A percentile compares a stretch with the other conserved stretches of the same genome.
phyloP scores from a whole-genome alignment of 2,329 filamentous ascomycete species.

The Fonsecaea multimorphosa region DNA sequence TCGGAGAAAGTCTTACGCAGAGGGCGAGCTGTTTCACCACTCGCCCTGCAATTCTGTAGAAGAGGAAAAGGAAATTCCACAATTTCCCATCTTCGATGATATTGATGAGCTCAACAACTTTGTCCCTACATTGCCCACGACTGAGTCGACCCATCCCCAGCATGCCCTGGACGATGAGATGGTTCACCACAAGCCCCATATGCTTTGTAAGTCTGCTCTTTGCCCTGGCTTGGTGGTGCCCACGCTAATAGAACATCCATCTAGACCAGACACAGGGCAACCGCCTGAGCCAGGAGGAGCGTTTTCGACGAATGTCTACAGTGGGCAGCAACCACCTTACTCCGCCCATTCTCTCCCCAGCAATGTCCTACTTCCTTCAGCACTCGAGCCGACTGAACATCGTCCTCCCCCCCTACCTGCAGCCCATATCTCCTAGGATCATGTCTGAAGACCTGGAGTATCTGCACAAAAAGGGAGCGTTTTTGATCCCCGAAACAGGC shows the following conservation, averaged over 20 bases:
- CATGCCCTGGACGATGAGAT: constrained; percentile 55
- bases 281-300: constrained; percentile 52
- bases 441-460: constrained; percentile 82
- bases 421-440: constrained; percentile 77
- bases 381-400: constrained; percentile 55
- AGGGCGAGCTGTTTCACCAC: constrained; percentile 32
- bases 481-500: constrained; percentile 72
- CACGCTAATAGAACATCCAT: constrained; percentile 25
- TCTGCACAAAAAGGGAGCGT: constrained; percentile 80
- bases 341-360: constrained; percentile 45
- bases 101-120: constrained; percentile 38
- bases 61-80: constrained; percentile 34
- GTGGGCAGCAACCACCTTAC: constrained; percentile 48
- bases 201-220: constrained; percentile 61
- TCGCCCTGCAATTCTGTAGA: constrained; percentile 37
- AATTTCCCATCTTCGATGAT: constrained; percentile 42
- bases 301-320: constrained; percentile 54
- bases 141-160: constrained; percentile 9
- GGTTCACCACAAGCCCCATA: constrained; percentile 64
- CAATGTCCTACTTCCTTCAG: constrained; percentile 51
- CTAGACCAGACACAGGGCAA: constrained; percentile 58
- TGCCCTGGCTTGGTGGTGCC: background rate
- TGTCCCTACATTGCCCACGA: constrained; percentile 13
- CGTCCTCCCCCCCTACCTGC: constrained; percentile 72
- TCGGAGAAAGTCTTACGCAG: constrained; percentile 71